phyloP scores from a whole-genome alignment of 1,284 basidiomycete genomes.

The Boletus sp. region DNA sequence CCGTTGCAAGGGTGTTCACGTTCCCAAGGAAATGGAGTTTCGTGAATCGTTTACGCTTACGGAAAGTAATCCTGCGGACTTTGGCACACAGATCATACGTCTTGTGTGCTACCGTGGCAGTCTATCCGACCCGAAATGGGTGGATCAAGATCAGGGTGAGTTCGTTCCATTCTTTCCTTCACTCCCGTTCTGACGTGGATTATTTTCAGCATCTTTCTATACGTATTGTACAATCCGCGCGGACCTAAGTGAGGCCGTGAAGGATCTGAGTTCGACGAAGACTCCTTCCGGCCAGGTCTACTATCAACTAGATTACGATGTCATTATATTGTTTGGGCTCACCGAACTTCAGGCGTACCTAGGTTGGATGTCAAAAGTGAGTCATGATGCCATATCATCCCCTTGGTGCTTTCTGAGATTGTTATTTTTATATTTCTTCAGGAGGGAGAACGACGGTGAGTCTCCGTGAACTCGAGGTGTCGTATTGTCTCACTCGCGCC shows the following conservation, averaged over 20 bases:
- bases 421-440: neutral
- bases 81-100: conserved; percentile 5
- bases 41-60: conserved; percentile 7
- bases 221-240: neutral
- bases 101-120: conserved; percentile 8
- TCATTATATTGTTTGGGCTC: conserved; percentile 7
- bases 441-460: conserved; percentile 1
- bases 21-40: conserved; percentile 5
- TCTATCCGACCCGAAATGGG: conserved; percentile 6
- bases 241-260: conserved; percentile 1
- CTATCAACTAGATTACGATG: conserved; percentile 12
- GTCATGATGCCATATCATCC: neutral
- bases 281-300: neutral
- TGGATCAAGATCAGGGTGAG: conserved; percentile 8
- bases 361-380: conserved; percentile 6
- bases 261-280: neutral
- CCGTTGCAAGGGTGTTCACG: neutral
- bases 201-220: neutral
- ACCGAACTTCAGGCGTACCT: conserved; percentile 8
- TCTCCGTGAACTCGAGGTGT: neutral
- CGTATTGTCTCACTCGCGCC: neutral
- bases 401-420: neutral
- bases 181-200: neutral
- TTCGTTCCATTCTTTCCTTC: neutral
- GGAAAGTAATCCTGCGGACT: neutral